phyloP scores from a whole-genome alignment of 1,284 basidiomycete species.

The Hypsizygus ulmarius region DNA sequence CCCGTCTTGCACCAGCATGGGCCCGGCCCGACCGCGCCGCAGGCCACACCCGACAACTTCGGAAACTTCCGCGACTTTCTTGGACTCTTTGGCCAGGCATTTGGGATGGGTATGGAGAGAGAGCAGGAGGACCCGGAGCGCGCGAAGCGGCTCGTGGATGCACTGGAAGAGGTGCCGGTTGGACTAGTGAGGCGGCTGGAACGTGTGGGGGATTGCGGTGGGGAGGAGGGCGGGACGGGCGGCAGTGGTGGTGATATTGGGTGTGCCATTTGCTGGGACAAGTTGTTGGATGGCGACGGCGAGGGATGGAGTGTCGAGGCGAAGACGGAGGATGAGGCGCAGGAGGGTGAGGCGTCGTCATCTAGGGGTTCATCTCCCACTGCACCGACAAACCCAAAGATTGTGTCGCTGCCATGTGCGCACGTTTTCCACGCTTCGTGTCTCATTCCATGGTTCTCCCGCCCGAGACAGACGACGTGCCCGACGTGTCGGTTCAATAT shows the following conservation, averaged over 20 bases:
- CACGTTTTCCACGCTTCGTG: slow-evolving; percentile 78
- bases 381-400: slow-evolving; percentile 30
- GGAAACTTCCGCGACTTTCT: slow-evolving; percentile 15
- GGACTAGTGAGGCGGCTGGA: slow-evolving; percentile 69
- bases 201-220: slow-evolving; percentile 47
- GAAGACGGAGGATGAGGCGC: slow-evolving; percentile 24
- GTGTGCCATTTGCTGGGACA: slow-evolving; percentile 77
- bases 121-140: slow-evolving; percentile 62
- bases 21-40: not conserved
- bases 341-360: slow-evolving; percentile 19
- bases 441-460: slow-evolving; percentile 75
- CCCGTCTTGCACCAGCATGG: slow-evolving; percentile 9
- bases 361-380: slow-evolving; percentile 5
- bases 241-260: slow-evolving; percentile 40
- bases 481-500: slow-evolving; percentile 79
- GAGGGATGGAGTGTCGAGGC: slow-evolving; percentile 32
- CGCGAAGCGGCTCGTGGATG: slow-evolving; percentile 58
- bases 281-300: slow-evolving; percentile 51
- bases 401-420: slow-evolving; percentile 71
- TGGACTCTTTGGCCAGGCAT: slow-evolving; percentile 15
- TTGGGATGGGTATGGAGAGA: slow-evolving; percentile 29
- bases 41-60: not conserved
- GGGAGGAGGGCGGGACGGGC: slow-evolving; percentile 33
- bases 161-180: slow-evolving; percentile 60
- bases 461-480: slow-evolving; percentile 73